Evolutionary conservation across 1,139 yeast genomes (phyloP).

Genomic region (Geotrichum cucujoidarum): DNA sequence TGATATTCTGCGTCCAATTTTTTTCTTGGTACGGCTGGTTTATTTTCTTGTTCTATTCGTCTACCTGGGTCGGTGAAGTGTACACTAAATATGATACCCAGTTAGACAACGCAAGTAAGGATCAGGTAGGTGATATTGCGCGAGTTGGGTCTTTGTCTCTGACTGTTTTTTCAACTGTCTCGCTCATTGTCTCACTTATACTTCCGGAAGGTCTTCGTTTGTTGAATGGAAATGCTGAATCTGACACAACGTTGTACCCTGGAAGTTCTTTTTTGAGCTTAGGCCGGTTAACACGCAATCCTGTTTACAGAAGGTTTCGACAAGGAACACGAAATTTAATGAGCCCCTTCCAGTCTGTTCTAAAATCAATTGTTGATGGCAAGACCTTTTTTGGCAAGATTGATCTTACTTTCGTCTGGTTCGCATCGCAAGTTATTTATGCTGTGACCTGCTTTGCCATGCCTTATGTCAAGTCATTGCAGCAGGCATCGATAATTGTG

Average conservation of each 20-base stretch:
- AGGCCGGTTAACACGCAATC: constrained; percentile 4
- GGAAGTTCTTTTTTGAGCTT: background rate
- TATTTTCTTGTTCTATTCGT: constrained; percentile 38
- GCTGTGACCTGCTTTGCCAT: constrained; percentile 35
- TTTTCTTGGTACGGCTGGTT: constrained; percentile 41
- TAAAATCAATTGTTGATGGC: constrained; percentile 1
- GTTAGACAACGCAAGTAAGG: constrained; percentile 19
- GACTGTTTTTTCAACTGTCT: constrained; percentile 36
- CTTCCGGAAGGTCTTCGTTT: constrained; percentile 31
- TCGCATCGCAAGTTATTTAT: constrained; percentile 35
- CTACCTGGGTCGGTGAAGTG: constrained; percentile 42
- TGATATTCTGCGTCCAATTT: constrained; percentile 35
- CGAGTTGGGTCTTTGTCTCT: constrained; percentile 40
- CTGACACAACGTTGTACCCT: background rate
- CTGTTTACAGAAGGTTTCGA: constrained; percentile 7
- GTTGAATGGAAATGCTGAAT: background rate
- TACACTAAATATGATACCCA: constrained; percentile 28
- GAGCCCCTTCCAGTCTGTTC: constrained; percentile 3
- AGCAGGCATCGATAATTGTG: constrained; percentile 34
- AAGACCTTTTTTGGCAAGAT: constrained; percentile 10
- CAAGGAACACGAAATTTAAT: constrained; percentile 3
- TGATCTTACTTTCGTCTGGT: constrained; percentile 33
- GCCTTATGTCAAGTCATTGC: constrained; percentile 30
- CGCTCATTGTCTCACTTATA: constrained; percentile 34
- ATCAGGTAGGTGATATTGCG: constrained; percentile 36